Base-by-base conservation (phyloP, 352 stramenopile genomes). In the Phytophthora ramorum region DNA sequence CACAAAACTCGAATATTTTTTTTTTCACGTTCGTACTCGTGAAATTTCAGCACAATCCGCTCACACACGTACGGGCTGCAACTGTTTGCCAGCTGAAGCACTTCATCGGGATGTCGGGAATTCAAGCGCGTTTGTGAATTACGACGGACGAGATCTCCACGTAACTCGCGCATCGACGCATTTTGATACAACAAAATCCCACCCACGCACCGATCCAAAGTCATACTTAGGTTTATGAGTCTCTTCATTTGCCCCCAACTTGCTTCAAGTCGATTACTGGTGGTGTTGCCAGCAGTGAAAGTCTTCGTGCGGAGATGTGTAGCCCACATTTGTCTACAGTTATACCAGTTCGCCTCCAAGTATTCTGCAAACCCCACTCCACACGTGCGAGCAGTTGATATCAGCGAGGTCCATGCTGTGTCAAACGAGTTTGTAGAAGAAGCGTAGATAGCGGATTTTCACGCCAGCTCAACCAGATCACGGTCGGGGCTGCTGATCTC, bases 351-450 rank as follows among this genome's bases (percentile, higher is more conserved):
- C 1, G 5, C 17, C 14, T 32, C 16, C 19, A 59, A 59, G 24
- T 59, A 59, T 28, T 59, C 26, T 20, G 19, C 52, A 16, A 59
- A 59, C n/a, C n/a, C n/a, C n/a, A n/a, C n/a, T n/a, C n/a, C n/a
- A n/a, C n/a, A n/a, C n/a, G n/a, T n/a, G n/a, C n/a, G n/a, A n/a
- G n/a, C n/a, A n/a, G n/a, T n/a, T n/a, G n/a, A n/a, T n/a, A n/a
- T n/a, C n/a, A n/a, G n/a, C n/a, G n/a, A n/a, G n/a, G n/a, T n/a
- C n/a, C n/a, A n/a, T n/a, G n/a, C n/a, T n/a, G n/a, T n/a, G n/a
- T n/a, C n/a, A n/a, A n/a, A n/a, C n/a, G n/a, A n/a, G n/a, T n/a
- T n/a, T n/a, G n/a, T n/a, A n/a, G n/a, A n/a, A n/a, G n/a, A n/a
- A n/a, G n/a, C n/a, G n/a, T n/a, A n/a, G n/a, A n/a, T n/a, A n/a